Evolutionary conservation across 768 basidiomycete genomes (phyloP).

Genomic region (Gymnopilus junonius): DNA sequence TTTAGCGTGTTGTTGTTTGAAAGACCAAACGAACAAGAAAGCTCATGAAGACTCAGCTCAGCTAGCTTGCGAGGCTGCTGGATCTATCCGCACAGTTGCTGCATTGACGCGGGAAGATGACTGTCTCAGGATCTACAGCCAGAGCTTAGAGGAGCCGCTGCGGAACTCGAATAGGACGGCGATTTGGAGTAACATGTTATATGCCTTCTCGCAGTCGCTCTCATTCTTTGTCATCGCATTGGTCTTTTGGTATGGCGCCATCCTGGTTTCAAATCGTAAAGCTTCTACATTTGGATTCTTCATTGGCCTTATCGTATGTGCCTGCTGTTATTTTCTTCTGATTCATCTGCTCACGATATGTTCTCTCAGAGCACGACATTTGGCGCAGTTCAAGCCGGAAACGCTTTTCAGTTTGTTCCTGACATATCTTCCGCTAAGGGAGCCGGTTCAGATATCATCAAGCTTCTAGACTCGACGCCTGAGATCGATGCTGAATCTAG

Average conservation of each 20-base stretch:
- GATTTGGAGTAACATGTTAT: constrained; percentile 67
- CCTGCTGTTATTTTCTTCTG: neutral
- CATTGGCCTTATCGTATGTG: constrained; percentile 75
- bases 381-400: constrained; percentile 86
- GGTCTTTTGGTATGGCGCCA: constrained; percentile 78
- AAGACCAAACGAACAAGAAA: constrained; percentile 82
- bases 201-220: constrained; percentile 73
- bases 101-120: constrained; percentile 86
- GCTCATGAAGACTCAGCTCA: constrained; percentile 84
- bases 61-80: constrained; percentile 90
- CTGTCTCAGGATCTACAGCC: constrained; percentile 67
- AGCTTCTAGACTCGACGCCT: constrained; percentile 71
- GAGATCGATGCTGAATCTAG: constrained; percentile 82
- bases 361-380: constrained; percentile 65
- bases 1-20: constrained; percentile 82
- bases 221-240: constrained; percentile 84
- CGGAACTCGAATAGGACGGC: constrained; percentile 65
- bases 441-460: constrained; percentile 76
- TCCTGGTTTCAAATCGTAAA: constrained; percentile 58
- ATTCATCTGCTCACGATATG: neutral
- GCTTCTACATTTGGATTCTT: constrained; percentile 73
- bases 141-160: constrained; percentile 75
- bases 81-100: constrained; percentile 89
- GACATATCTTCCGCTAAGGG: constrained; percentile 85
- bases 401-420: constrained; percentile 83